These are phyloP conservation scores for Gentiana dahurica DNA, from an alignment of 257 asterid genomes.

Conservation along the genomic window DNA sequence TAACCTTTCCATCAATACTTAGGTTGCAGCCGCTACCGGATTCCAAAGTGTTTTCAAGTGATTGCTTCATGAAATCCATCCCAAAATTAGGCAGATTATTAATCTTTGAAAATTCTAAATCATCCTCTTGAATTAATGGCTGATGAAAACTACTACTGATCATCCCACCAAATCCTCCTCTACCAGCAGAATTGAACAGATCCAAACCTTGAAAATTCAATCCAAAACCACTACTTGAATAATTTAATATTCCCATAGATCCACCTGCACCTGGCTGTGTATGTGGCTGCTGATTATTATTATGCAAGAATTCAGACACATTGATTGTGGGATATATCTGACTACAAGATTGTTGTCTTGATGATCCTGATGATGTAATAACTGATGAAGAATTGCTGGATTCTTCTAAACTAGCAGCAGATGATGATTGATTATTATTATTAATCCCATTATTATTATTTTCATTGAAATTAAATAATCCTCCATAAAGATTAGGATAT, in stretches of 20 bases:
- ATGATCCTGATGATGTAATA: conserved; percentile 6
- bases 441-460: conserved; percentile 12
- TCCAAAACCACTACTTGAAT: conserved; percentile 22
- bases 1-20: conserved; percentile 4
- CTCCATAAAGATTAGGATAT: conserved; percentile 19
- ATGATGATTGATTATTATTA: too few relatives aligned
- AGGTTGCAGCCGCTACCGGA: conserved; percentile 25
- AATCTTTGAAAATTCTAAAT: conserved; percentile 23
- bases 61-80: conserved; percentile 35
- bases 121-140: conserved; percentile 14
- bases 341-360: conserved; percentile 21
- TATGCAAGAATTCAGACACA: conserved; percentile 18
- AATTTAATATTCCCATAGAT: conserved; percentile 1
- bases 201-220: conserved; percentile 58
- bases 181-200: conserved; percentile 55
- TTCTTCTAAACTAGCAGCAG: conserved; percentile 11
- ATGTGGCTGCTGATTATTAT: conserved; percentile 16
- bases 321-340: conserved; percentile 49
- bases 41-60: conserved; percentile 29
- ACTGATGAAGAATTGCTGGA: conserved; percentile 10
- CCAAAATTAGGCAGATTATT: conserved; percentile 18
- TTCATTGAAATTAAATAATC: conserved; percentile 29
- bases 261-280: too few relatives aligned
- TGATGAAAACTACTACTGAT: conserved; percentile 8
- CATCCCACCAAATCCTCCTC: conserved; percentile 14